Conservation (phyloP, 495 filamentous ascomycete species). For the Parathielavia appendiculata region DNA sequence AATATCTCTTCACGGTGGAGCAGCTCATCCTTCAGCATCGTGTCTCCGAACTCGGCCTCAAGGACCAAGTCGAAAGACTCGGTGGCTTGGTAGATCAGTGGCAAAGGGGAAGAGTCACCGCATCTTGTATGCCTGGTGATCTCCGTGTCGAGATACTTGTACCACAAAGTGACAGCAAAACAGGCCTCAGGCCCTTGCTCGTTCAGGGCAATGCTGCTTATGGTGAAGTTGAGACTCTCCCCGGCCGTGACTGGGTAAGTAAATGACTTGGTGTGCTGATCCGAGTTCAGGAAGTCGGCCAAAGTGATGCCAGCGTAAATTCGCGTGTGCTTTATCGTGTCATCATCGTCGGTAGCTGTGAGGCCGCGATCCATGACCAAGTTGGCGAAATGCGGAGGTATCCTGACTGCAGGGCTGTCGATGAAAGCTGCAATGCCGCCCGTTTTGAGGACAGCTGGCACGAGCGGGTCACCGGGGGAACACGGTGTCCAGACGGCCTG, state of each 20-base stretch:
- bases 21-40: slow-evolving; percentile 18
- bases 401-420: neutral
- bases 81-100: slow-evolving; percentile 3
- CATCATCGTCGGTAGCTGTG: slow-evolving; percentile 12
- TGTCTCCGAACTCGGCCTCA: slow-evolving; percentile 9
- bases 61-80: slow-evolving; percentile 9
- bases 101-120: slow-evolving; percentile 14
- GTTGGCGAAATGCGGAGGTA: slow-evolving; percentile 12
- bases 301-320: slow-evolving; percentile 20
- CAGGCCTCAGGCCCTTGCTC: slow-evolving; percentile 6
- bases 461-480: slow-evolving; percentile 12
- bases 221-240: slow-evolving; percentile 19
- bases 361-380: slow-evolving; percentile 21
- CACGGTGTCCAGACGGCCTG: slow-evolving; percentile 10
- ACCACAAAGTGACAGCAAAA: slow-evolving; percentile 10
- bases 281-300: slow-evolving; percentile 13
- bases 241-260: slow-evolving; percentile 14
- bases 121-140: slow-evolving; percentile 4
- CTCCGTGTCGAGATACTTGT: neutral
- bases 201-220: slow-evolving; percentile 3
- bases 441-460: slow-evolving; percentile 23
- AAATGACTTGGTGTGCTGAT: slow-evolving; percentile 10
- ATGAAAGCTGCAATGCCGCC: slow-evolving; percentile 23
- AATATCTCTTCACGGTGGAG: slow-evolving; percentile 12
- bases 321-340: slow-evolving; percentile 2